These are phyloP conservation scores for Cordyceps farinosa DNA, from an alignment of 2,329 filamentous ascomycete species.

Conservation along the genomic window DNA sequence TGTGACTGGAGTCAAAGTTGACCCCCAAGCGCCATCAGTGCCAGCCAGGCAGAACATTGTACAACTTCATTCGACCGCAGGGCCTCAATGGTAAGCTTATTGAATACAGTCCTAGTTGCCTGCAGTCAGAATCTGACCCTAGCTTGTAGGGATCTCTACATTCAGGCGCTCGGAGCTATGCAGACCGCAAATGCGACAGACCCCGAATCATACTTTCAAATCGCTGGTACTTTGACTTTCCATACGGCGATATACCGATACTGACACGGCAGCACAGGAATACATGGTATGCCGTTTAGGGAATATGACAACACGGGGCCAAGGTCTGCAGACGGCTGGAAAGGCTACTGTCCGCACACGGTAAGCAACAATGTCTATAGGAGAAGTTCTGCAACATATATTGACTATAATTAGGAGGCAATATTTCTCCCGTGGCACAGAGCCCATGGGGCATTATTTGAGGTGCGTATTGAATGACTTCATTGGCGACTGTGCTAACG, in stretches of 20 bases:
- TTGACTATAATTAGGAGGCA: constrained; percentile 37
- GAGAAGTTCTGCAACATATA: background rate
- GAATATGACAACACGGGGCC: constrained; percentile 42
- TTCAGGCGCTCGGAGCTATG: constrained; percentile 43
- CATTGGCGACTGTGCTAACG: constrained; percentile 14
- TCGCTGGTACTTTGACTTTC: constrained; percentile 37
- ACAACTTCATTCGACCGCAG: constrained; percentile 38
- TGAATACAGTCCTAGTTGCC: background rate
- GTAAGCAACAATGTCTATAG: constrained; percentile 28
- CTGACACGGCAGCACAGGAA: constrained; percentile 27
- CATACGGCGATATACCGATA: background rate
- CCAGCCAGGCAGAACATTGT: constrained; percentile 48
- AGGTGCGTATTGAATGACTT: constrained; percentile 38
- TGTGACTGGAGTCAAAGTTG: constrained; percentile 39
- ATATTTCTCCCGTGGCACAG: constrained; percentile 55
- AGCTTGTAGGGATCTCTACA: constrained; percentile 44
- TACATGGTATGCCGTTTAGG: constrained; percentile 41
- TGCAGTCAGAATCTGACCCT: constrained; percentile 18
- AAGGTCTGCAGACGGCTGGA: constrained; percentile 29
- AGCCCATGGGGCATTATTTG: constrained; percentile 51
- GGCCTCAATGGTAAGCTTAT: constrained; percentile 41
- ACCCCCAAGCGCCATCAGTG: constrained; percentile 35
- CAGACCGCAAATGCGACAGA: constrained; percentile 40
- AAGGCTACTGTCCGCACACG: constrained; percentile 46
- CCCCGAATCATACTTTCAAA: constrained; percentile 47